Percentiles rank a stretch among this genome's conserved stretches.
phyloP scores from a whole-genome alignment of 1,139 yeast species.

The Candida sp. region DNA sequence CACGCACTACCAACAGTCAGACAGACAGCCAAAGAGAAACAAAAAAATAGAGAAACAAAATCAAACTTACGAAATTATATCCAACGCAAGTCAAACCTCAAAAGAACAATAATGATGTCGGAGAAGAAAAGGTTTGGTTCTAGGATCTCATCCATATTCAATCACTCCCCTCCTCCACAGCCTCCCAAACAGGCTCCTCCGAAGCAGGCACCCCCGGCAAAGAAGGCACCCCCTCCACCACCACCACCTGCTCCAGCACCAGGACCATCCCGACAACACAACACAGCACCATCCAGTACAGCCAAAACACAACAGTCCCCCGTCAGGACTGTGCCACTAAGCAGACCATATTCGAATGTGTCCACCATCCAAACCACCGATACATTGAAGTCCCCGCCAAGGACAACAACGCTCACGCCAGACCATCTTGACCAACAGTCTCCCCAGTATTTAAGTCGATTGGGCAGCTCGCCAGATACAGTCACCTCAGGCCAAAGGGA shows the following conservation, averaged over 20 bases:
- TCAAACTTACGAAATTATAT: conserved; percentile 1
- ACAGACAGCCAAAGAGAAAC: neutral
- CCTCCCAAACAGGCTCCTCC: neutral
- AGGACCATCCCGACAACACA: neutral
- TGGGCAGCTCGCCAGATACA: conserved; percentile 2
- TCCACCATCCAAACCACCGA: neutral
- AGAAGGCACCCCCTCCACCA: neutral
- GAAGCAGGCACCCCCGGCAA: neutral
- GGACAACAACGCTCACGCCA: conserved; percentile 2
- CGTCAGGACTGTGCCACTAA: neutral
- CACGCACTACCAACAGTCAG: neutral
- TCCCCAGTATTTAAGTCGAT: conserved; percentile 1
- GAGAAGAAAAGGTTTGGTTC: conserved; percentile 16
- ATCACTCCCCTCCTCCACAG: conserved; percentile 9
- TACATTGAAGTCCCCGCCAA: conserved; percentile 3
- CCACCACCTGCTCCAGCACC: neutral
- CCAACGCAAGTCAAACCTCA: neutral
- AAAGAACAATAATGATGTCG: conserved; percentile 8
- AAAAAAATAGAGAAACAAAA: neutral
- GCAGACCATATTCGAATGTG: neutral
- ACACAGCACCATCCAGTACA: neutral
- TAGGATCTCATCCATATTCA: conserved; percentile 17
- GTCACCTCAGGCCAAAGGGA: neutral
- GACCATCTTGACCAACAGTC: neutral
- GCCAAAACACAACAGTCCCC: neutral